Base-by-base conservation (phyloP, 2,329 filamentous ascomycete species). In the Juglanconis sp. region DNA sequence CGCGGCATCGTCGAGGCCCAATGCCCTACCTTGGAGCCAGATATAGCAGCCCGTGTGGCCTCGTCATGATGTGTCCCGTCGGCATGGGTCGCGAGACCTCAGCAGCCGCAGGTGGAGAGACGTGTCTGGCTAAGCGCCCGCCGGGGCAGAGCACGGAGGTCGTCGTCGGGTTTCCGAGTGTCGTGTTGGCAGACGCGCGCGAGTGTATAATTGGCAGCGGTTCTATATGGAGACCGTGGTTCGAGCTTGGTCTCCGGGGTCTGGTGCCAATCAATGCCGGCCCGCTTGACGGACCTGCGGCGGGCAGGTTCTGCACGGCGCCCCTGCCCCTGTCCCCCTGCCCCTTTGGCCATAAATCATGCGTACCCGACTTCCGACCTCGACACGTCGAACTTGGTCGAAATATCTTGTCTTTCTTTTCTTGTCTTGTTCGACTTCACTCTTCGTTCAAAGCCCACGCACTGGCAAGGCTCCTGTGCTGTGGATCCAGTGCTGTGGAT, bases 161-260 rank as follows among this genome's bases (percentile, higher is more conserved):
- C 35, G 10, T 50, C 13, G 30, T 17, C 42, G 48, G 38, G 53
- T 49, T 47, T 53, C 30, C 10, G 1, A 30, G n/a, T 42, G 49
- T 36, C n/a, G 47, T 59, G 13, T 35, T 50, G n/a, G 58, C 55
- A 64, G 53, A 59, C 62, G 62, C 62, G 62, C 62, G 62, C 62
- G 53, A 63, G 56, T 49, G 53, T 46, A 24, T n/a, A n/a, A n/a
- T n/a, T n/a, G n/a, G n/a, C n/a, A 17, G 6, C 11, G 4, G 10
- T 36, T 55, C 32, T 62, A 56, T 49, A 55, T 62, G 60, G 53
- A 34, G 46, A 59, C 50, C 42, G 24, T 42, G 11, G 24, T 35
- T 42, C 32, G 49, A 48, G 15, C 55, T 40, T 50, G 11, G 38
- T 47, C 51, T 51, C 55, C 15, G 36, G 55, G 56, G 47, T 48